Base-by-base conservation (phyloP, 345 rosid genomes). In the Corchorus olitorius region DNA sequence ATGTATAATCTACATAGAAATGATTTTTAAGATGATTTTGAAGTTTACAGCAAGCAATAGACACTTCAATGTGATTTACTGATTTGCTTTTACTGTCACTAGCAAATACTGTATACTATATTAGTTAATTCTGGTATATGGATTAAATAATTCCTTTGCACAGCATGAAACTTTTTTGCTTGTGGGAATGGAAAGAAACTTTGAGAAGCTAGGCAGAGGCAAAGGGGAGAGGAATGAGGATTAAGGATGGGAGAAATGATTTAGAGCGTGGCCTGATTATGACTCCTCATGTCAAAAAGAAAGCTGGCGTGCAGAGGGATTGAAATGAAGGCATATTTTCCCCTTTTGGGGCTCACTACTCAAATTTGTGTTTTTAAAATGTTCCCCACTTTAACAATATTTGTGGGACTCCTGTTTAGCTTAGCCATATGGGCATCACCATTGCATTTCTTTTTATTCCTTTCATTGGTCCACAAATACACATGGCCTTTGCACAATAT, bases 251-350 rank as follows among this genome's bases (percentile, higher is more conserved):
- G 82, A 66, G 88, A 70, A 83, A 89, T 88, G 91, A 89, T 90
- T 83, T 71, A 80, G 82, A 37, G 82, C 80, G 84, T 79, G 86
- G 86, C 74, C 33, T 76, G 78, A 90, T 84, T 86, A 88, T 90
- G 84, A 75, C 67, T 59, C 48, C 58, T 65, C 75, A 65, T 46
- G 48, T 74, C 45, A 60, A 81, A 82, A 54, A 54, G 70, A 74
- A 78, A n/a, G 67, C 27, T 78, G 79, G 90, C 90, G 85, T 85
- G 87, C 83, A 71, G 55, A 65, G 75, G 72, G 50, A 67, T 78
- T 59, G 75, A 75, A 70, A 75, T 72, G 75, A 74, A 8, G 65
- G 74, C 56, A 63, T 13, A 63, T 79, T 45, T 64, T 11, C 20
- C 46, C 73, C 45, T 61, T 54, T 50, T 45, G 39, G 60, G 55